These are phyloP conservation scores for Betula pendula DNA, from an alignment of 306 rosid species.

Conservation along the genomic window DNA sequence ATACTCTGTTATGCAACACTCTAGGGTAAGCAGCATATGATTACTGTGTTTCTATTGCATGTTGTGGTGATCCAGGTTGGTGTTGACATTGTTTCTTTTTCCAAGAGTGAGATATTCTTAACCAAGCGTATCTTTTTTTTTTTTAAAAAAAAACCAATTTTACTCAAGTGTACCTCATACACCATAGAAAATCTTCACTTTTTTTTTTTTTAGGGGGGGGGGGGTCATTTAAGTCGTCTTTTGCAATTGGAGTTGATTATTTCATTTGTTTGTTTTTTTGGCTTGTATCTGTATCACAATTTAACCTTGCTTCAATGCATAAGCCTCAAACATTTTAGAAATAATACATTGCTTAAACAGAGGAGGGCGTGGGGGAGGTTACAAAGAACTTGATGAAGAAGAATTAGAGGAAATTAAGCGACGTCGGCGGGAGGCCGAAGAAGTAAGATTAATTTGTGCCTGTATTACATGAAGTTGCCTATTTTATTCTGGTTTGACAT, in stretches of 20 bases:
- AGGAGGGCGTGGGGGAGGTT: slow-evolving; percentile 99
- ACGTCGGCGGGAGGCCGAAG: slow-evolving; percentile 93
- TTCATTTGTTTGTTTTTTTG: neutral
- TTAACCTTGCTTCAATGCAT: slow-evolving; percentile 3
- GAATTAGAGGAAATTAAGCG: slow-evolving; percentile 93
- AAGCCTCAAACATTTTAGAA: slow-evolving; percentile 11
- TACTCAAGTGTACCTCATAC: neutral
- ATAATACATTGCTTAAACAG: slow-evolving; percentile 42
- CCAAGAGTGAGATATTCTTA: neutral
- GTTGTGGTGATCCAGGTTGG: neutral
- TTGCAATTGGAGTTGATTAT: neutral
- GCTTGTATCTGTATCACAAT: slow-evolving; percentile 1
- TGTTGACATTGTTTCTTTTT: neutral
- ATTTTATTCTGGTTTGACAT: slow-evolving; percentile 19
- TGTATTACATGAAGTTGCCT: slow-evolving; percentile 6
- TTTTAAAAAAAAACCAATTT: too few relatives aligned
- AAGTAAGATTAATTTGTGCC: slow-evolving; percentile 54
- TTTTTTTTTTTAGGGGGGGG: neutral
- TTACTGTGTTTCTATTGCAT: neutral
- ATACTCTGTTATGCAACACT: neutral
- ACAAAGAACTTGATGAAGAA: slow-evolving; percentile 99
- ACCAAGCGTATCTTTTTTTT: too few relatives aligned
- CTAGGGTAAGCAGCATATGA: neutral
- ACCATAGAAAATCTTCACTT: neutral
- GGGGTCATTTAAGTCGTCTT: neutral